phyloP scores from a whole-genome alignment of 1,284 basidiomycete genomes.

The Cystobasidium pallidum region DNA sequence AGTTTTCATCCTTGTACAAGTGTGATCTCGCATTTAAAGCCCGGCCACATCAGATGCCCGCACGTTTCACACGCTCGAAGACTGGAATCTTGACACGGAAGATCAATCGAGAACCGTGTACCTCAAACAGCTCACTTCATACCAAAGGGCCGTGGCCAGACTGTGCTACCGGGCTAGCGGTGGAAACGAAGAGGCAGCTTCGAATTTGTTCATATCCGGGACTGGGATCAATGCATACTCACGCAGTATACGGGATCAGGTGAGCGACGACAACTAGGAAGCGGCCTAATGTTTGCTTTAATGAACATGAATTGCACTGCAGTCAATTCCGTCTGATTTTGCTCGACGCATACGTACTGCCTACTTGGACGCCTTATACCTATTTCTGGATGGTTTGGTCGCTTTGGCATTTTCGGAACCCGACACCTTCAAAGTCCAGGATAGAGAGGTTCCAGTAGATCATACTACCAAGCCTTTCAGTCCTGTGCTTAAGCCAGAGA shows the following conservation, averaged over 20 bases:
- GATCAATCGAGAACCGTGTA: constrained; percentile 61
- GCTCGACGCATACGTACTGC: constrained; percentile 75
- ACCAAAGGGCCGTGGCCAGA: constrained; percentile 80
- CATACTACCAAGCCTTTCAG: constrained; percentile 48
- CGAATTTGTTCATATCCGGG: constrained; percentile 34
- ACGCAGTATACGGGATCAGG: constrained; percentile 19
- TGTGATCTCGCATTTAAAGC: too few relatives aligned
- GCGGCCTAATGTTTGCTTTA: background rate
- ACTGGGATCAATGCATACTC: constrained; percentile 20
- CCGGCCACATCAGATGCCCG: constrained; percentile 68
- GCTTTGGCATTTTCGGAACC: constrained; percentile 75
- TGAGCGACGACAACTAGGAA: background rate
- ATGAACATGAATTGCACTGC: background rate
- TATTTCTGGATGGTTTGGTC: constrained; percentile 85
- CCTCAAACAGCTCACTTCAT: constrained; percentile 74
- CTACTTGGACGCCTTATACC: constrained; percentile 85
- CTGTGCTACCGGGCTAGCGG: constrained; percentile 81
- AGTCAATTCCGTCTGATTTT: constrained; percentile 48
- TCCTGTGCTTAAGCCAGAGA: constrained; percentile 49
- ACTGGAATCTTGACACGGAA: constrained; percentile 70
- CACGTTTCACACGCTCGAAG: constrained; percentile 81
- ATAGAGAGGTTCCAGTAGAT: constrained; percentile 1
- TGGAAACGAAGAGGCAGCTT: constrained; percentile 64
- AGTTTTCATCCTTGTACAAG: too few relatives aligned
- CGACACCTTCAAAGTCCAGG: constrained; percentile 40